Percentiles rank a stretch among this genome's conserved stretches.
Evolutionary conservation across 805 yeast genomes (phyloP).

Genomic region (Starmerella floricola): DNA sequence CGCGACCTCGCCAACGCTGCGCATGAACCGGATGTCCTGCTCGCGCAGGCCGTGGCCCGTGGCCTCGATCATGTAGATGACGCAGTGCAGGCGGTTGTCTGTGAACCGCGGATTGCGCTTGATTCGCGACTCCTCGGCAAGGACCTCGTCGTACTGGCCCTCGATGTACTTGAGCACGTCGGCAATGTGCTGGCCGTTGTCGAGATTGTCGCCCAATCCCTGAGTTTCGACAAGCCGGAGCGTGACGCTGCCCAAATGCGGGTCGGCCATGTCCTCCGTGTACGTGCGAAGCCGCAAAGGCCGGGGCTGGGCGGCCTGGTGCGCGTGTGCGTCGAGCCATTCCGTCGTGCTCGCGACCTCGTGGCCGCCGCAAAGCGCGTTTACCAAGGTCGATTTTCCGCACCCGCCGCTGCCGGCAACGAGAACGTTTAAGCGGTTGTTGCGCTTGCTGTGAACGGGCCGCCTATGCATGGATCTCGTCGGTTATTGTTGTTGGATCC

Average conservation of each 20-base stretch:
- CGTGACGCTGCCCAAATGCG: slow-evolving; percentile 23
- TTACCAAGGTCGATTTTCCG: slow-evolving; percentile 87
- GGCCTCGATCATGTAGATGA: slow-evolving; percentile 65
- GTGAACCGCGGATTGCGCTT: slow-evolving; percentile 57
- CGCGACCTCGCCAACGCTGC: slow-evolving; percentile 62
- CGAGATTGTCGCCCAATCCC: slow-evolving; percentile 66
- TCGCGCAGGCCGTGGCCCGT: slow-evolving; percentile 48
- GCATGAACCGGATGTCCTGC: slow-evolving; percentile 67
- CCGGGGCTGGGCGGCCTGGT: slow-evolving; percentile 24
- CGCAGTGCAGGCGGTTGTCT: slow-evolving; percentile 66
- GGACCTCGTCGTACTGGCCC: slow-evolving; percentile 56
- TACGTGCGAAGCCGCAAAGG: slow-evolving; percentile 22
- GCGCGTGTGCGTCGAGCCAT: slow-evolving; percentile 24
- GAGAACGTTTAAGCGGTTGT: slow-evolving; percentile 64
- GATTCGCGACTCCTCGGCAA: slow-evolving; percentile 65
- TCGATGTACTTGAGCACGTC: slow-evolving; percentile 51
- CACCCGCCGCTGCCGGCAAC: slow-evolving; percentile 80
- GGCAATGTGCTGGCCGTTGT: slow-evolving; percentile 41
- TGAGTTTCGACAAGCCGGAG: slow-evolving; percentile 58
- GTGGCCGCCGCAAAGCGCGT: slow-evolving; percentile 64
- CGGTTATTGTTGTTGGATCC: no score
- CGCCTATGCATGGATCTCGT: no score
- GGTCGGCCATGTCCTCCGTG: slow-evolving; percentile 23
- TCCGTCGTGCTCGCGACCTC: slow-evolving; percentile 44
- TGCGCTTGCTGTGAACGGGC: slow-evolving; percentile 19